phyloP scores from a whole-genome alignment of 352 stramenopile species.

The Globisporangium sylvaticum region DNA sequence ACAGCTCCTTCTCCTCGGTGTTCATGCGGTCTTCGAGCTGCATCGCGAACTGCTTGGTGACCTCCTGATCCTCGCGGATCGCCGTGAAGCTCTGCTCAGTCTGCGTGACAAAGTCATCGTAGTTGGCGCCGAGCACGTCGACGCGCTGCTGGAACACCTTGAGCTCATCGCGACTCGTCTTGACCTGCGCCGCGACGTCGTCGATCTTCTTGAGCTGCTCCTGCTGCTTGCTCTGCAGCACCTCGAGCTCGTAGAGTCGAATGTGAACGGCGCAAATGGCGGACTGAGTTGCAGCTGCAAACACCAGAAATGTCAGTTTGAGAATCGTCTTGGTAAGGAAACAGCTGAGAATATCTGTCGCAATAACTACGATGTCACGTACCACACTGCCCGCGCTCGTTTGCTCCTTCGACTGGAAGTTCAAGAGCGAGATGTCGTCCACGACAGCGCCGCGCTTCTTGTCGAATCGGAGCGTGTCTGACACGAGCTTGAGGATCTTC shows the following conservation, averaged over 20 bases:
- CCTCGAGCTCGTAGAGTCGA: slow-evolving; percentile 62
- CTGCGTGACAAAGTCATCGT: slow-evolving; percentile 51
- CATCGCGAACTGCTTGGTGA: slow-evolving; percentile 81
- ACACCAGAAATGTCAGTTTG: neutral
- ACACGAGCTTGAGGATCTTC: slow-evolving; percentile 69
- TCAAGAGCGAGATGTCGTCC: slow-evolving; percentile 66
- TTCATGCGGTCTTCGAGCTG: slow-evolving; percentile 84
- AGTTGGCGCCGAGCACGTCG: slow-evolving; percentile 33
- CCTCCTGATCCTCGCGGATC: slow-evolving; percentile 61
- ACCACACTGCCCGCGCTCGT: slow-evolving; percentile 43
- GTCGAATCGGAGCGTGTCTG: slow-evolving; percentile 63
- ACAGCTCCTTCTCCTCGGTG: slow-evolving; percentile 76
- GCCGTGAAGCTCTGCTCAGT: slow-evolving; percentile 43
- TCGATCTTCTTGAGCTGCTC: slow-evolving; percentile 76
- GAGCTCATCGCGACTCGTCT: slow-evolving; percentile 52
- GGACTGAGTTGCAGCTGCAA: slow-evolving; percentile 60
- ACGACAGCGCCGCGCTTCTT: slow-evolving; percentile 59
- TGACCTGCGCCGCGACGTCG: slow-evolving; percentile 46
- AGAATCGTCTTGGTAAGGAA: neutral
- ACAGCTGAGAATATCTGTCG: neutral
- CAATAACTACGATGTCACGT: slow-evolving; percentile 1
- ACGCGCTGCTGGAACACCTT: slow-evolving; percentile 38
- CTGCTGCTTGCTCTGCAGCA: slow-evolving; percentile 48
- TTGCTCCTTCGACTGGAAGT: slow-evolving; percentile 58
- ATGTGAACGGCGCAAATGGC: slow-evolving; percentile 58